These are phyloP conservation scores for Themeda triandra DNA, from an alignment of 176 grass and related monocot species.

Conservation along the genomic window DNA sequence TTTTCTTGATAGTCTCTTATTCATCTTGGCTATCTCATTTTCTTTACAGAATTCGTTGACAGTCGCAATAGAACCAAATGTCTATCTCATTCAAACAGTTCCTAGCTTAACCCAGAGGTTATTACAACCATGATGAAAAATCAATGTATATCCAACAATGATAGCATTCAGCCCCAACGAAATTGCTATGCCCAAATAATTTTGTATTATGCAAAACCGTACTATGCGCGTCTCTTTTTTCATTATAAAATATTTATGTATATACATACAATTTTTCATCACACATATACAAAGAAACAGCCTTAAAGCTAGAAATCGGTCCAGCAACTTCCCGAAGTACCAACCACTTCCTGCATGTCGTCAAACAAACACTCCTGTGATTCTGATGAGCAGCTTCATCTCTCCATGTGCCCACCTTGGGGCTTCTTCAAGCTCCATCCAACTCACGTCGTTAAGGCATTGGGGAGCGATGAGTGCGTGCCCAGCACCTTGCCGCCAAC, in stretches of 20 bases:
- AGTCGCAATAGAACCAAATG: neutral
- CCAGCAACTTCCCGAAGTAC: neutral
- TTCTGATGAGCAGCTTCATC: neutral
- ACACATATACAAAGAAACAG: neutral
- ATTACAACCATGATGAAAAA: neutral
- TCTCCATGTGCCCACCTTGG: neutral
- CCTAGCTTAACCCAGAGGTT: neutral
- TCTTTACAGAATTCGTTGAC: neutral
- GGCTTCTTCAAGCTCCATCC: neutral
- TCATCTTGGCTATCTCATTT: neutral
- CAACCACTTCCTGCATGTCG: neutral
- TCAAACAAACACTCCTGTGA: neutral
- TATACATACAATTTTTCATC: neutral
- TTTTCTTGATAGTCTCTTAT: neutral
- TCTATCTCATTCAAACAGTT: neutral
- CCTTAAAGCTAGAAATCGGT: neutral
- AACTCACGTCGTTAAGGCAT: slow-evolving; percentile 44
- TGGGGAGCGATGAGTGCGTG: slow-evolving; percentile 50
- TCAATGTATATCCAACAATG: neutral
- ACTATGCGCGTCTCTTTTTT: neutral
- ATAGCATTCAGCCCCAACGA: neutral
- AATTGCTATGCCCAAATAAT: neutral
- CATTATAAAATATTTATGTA: neutral
- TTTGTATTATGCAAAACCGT: neutral
- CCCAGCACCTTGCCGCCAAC: slow-evolving; percentile 75